A percentile compares a stretch with the other conserved stretches of the same genome.
Conservation (phyloP, 352 stramenopile species). For the Elongisporangium undulatum region DNA sequence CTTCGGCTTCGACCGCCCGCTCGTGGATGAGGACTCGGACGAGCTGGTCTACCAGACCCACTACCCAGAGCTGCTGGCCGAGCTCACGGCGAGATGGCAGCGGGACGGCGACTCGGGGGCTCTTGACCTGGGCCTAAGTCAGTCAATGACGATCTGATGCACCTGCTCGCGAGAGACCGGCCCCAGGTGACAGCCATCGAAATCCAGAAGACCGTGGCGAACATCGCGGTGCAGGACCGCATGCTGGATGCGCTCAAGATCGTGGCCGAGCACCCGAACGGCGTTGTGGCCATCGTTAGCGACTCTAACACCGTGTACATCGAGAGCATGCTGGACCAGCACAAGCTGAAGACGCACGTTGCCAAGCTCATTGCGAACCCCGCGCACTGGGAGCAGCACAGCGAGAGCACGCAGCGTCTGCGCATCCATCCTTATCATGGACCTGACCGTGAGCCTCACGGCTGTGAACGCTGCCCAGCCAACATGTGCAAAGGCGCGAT, state of each 20-base stretch:
- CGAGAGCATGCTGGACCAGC: conserved; percentile 54
- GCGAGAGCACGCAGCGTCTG: conserved; percentile 21
- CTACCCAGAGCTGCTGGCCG: conserved; percentile 48
- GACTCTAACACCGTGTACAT: conserved; percentile 83
- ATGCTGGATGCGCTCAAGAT: conserved; percentile 72
- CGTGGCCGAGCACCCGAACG: conserved; percentile 26
- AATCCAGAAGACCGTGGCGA: conserved; percentile 38
- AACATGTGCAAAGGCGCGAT: conserved; percentile 86
- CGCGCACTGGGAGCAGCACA: conserved; percentile 27
- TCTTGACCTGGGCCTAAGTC: conserved; percentile 40
- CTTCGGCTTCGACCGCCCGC: conserved; percentile 83
- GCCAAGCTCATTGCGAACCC: conserved; percentile 56
- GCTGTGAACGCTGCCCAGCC: conserved; percentile 48
- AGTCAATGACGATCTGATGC: conserved; percentile 70
- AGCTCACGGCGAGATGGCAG: conserved; percentile 19
- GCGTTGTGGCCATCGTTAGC: conserved; percentile 65
- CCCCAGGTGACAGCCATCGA: conserved; percentile 24
- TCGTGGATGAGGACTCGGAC: conserved; percentile 84
- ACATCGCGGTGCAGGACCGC: conserved; percentile 46
- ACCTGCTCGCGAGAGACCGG: conserved; percentile 32
- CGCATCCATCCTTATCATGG: conserved; percentile 54
- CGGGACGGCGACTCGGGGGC: conserved; percentile 18
- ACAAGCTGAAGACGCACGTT: conserved; percentile 27
- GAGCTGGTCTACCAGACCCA: conserved; percentile 69
- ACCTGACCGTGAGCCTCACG: conserved; percentile 28